phyloP scores from a whole-genome alignment of 2,329 filamentous ascomycete genomes.

The Aspergillus chevalieri region DNA sequence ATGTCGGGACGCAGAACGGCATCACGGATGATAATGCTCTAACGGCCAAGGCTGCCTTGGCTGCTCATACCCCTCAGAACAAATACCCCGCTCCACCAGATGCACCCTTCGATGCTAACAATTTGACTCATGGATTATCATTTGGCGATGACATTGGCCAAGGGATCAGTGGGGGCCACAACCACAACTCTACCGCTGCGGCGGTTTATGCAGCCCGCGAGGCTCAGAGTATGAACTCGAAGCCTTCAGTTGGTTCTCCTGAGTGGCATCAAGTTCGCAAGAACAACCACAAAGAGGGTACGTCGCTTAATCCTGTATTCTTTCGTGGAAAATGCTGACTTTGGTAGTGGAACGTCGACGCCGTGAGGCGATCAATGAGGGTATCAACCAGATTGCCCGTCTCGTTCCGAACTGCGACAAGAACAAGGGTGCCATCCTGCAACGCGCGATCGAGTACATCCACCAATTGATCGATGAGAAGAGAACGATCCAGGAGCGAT shows the following conservation, averaged over 20 bases:
- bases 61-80: constrained; percentile 39
- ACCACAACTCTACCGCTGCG: constrained; percentile 53
- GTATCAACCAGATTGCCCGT: constrained; percentile 95
- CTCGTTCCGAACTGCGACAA: constrained; percentile 97
- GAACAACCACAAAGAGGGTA: constrained; percentile 98
- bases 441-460: constrained; percentile 91
- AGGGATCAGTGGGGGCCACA: constrained; percentile 30
- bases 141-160: constrained; percentile 39
- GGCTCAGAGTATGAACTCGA: constrained; percentile 51
- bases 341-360: constrained; percentile 81
- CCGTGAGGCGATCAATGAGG: constrained; percentile 97
- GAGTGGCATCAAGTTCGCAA: constrained; percentile 98
- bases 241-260: constrained; percentile 88
- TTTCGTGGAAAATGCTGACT: constrained; percentile 17
- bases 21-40: constrained; percentile 43
- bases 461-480: constrained; percentile 61
- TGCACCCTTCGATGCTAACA: constrained; percentile 31
- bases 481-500: constrained; percentile 36
- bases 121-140: constrained; percentile 28
- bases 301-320: constrained; percentile 16
- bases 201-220: constrained; percentile 50
- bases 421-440: constrained; percentile 95
- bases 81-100: constrained; percentile 41
- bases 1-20: constrained; percentile 50
- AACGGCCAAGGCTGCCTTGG: constrained; percentile 43